A percentile compares a stretch with the other conserved stretches of the same genome.
Evolutionary conservation across 2,329 filamentous ascomycete species (phyloP).

Genomic region (Aspergillus sp.): DNA sequence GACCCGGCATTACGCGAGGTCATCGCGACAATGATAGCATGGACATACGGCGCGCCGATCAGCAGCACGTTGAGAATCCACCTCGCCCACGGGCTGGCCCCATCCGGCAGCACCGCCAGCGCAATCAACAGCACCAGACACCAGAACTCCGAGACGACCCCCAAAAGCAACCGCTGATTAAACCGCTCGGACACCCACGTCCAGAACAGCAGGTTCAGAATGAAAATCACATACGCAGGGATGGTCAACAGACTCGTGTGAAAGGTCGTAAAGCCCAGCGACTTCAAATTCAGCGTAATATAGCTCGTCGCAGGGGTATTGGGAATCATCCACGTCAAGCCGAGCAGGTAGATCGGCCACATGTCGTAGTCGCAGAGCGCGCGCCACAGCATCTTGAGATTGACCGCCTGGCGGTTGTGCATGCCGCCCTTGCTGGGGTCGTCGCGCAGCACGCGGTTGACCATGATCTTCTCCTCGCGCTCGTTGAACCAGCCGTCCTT

Average conservation of each 20-base stretch:
- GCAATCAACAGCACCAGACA: slow-evolving; percentile 52
- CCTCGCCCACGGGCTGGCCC: slow-evolving; percentile 51
- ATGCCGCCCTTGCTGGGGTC: slow-evolving; percentile 59
- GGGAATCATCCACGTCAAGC: slow-evolving; percentile 44
- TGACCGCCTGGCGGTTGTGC: slow-evolving; percentile 58
- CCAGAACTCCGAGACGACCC: slow-evolving; percentile 53
- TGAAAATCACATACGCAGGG: slow-evolving; percentile 56
- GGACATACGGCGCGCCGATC: slow-evolving; percentile 57
- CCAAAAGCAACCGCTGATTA: slow-evolving; percentile 54
- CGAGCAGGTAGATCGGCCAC: slow-evolving; percentile 55
- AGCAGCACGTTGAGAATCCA: slow-evolving; percentile 54
- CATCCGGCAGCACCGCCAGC: slow-evolving; percentile 48
- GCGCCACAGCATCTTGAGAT: slow-evolving; percentile 47
- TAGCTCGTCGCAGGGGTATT: slow-evolving; percentile 34
- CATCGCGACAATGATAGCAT: slow-evolving; percentile 52
- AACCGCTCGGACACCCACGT: slow-evolving; percentile 56
- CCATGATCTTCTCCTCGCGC: slow-evolving; percentile 66
- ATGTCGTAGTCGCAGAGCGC: slow-evolving; percentile 56
- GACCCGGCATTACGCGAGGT: slow-evolving; percentile 44
- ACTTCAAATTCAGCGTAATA: slow-evolving; percentile 44
- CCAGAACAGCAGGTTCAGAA: slow-evolving; percentile 54
- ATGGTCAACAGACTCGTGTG: slow-evolving; percentile 63
- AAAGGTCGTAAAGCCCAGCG: slow-evolving; percentile 58
- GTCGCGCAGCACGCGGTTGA: slow-evolving; percentile 59
- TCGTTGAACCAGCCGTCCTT: slow-evolving; percentile 66